Evolutionary conservation across 2,329 filamentous ascomycete genomes (phyloP).

Genomic region (Metarhizium robertsii): DNA sequence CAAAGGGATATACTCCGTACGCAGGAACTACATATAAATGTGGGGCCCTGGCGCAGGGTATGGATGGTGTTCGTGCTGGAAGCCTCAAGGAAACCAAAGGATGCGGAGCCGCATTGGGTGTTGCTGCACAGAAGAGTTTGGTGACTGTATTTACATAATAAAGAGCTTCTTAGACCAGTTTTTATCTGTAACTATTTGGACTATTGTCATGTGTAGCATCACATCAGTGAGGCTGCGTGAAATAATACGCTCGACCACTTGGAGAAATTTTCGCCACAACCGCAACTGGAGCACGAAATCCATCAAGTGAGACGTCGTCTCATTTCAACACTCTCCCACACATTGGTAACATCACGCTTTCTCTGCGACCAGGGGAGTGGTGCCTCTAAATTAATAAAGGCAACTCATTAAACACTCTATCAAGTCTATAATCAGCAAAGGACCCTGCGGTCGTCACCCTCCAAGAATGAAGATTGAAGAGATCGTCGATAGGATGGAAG

Average conservation of each 20-base stretch:
- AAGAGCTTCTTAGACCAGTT: too few relatives aligned
- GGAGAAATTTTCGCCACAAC: slow-evolving; percentile 15
- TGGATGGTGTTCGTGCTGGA: background rate
- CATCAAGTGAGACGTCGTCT: background rate
- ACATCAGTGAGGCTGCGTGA: background rate
- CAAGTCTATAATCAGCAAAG: too few relatives aligned
- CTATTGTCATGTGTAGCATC: background rate
- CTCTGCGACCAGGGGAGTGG: background rate
- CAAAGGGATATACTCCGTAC: too few relatives aligned
- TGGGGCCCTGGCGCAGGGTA: background rate
- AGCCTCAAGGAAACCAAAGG: background rate
- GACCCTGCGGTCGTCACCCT: too few relatives aligned
- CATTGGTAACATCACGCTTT: background rate
- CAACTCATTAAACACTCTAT: too few relatives aligned
- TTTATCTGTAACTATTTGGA: too few relatives aligned
- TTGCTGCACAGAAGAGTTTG: too few relatives aligned
- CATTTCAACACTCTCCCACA: too few relatives aligned
- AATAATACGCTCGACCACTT: slow-evolving; percentile 7
- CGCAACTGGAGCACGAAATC: slow-evolving; percentile 13
- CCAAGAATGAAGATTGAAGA: slow-evolving; percentile 30
- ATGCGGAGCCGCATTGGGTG: background rate
- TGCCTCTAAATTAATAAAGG: too few relatives aligned
- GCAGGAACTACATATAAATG: background rate
- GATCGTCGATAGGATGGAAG: slow-evolving; percentile 31
- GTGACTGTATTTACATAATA: too few relatives aligned